Percentiles rank a stretch among this genome's conserved stretches.
Conservation (phyloP, 2,329 filamentous ascomycete species). For the Penicillium sumatraense region DNA sequence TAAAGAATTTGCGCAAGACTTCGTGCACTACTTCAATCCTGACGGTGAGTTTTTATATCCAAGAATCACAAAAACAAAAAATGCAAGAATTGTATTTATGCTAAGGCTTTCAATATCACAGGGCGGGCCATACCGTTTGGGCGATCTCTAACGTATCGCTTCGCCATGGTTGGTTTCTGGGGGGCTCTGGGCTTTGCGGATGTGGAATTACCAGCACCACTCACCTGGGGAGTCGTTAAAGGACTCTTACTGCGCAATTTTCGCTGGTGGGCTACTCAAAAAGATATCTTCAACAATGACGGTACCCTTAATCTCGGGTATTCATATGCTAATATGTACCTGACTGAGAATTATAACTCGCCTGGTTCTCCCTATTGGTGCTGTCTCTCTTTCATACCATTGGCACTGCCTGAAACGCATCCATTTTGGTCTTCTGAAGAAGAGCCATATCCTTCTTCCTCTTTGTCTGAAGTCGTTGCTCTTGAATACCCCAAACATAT, state of each 20-base stretch:
- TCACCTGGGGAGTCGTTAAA: conserved; percentile 80
- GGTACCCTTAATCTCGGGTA: conserved; percentile 79
- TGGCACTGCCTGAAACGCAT: conserved; percentile 70
- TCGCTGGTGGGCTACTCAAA: conserved; percentile 78
- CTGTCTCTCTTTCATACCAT: conserved; percentile 75
- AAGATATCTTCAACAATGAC: conserved; percentile 73
- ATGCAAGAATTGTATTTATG: too few relatives aligned
- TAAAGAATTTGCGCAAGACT: conserved; percentile 68
- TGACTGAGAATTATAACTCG: conserved; percentile 84
- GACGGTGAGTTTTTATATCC: conserved; percentile 51
- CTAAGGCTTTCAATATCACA: conserved; percentile 13
- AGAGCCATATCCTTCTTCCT: conserved; percentile 50
- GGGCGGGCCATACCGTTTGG: conserved; percentile 76
- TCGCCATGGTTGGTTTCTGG: conserved; percentile 86
- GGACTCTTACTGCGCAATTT: conserved; percentile 75
- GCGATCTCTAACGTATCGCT: conserved; percentile 78
- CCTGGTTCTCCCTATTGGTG: conserved; percentile 77
- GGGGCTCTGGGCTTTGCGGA: conserved; percentile 75
- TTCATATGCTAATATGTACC: conserved; percentile 78
- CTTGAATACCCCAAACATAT: conserved; percentile 75
- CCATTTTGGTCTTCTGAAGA: conserved; percentile 76
- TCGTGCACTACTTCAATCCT: conserved; percentile 76
- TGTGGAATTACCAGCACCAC: conserved; percentile 70
- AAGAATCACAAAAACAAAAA: not conserved
- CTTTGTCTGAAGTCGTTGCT: conserved; percentile 44